phyloP scores from a whole-genome alignment of 2,329 filamentous ascomycete genomes.

The Fusarium odoratissimum region DNA sequence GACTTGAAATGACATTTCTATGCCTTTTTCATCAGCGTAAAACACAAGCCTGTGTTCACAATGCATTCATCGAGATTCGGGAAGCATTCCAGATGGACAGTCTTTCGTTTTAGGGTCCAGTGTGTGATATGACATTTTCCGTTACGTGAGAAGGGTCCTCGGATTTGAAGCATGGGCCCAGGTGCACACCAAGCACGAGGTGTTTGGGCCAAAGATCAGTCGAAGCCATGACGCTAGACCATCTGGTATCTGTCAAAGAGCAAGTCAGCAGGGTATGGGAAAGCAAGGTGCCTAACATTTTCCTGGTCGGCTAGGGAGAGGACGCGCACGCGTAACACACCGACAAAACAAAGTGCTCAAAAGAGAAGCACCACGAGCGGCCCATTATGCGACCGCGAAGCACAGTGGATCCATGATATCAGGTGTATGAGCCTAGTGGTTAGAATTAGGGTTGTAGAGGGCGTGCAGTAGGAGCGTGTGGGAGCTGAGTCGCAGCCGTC shows the following conservation, averaged over 20 bases:
- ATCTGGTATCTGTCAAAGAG: slow-evolving; percentile 35
- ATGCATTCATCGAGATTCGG: not conserved
- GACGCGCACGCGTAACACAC: slow-evolving; percentile 52
- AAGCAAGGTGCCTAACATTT: slow-evolving; percentile 32
- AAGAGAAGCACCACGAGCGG: slow-evolving; percentile 46
- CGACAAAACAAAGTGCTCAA: slow-evolving; percentile 49
- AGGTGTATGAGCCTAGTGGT: slow-evolving; percentile 44
- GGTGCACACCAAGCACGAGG: slow-evolving; percentile 38
- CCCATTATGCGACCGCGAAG: slow-evolving; percentile 51
- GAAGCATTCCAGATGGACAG: not conserved
- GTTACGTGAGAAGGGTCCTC: slow-evolving; percentile 26
- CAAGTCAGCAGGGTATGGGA: slow-evolving; percentile 38
- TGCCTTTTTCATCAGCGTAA: not conserved
- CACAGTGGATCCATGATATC: slow-evolving; percentile 49
- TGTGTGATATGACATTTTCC: slow-evolving; percentile 28
- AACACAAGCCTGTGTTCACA: not conserved
- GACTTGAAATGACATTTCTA: not conserved
- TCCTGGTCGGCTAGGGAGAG: slow-evolving; percentile 28
- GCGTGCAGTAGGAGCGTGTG: slow-evolving; percentile 40
- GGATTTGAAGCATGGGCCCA: slow-evolving; percentile 39
- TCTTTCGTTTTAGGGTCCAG: not conserved
- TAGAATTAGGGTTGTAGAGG: slow-evolving; percentile 26
- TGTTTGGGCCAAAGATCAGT: slow-evolving; percentile 36
- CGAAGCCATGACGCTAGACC: slow-evolving; percentile 39
- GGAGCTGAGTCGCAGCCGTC: slow-evolving; percentile 37